phyloP scores from a whole-genome alignment of 805 yeast species.

The Saturnispora galanensis region DNA sequence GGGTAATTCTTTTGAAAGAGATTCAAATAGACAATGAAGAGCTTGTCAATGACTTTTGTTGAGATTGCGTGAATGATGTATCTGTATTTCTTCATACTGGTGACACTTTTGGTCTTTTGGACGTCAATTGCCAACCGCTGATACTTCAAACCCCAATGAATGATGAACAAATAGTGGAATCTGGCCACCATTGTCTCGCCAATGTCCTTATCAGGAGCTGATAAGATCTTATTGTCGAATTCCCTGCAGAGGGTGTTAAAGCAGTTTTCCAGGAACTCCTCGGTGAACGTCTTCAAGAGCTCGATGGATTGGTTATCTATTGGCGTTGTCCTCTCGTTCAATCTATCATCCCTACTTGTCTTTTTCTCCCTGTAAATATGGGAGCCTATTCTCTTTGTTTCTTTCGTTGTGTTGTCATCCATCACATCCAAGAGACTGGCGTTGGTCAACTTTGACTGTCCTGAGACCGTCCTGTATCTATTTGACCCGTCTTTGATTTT shows the following conservation, averaged over 20 bases:
- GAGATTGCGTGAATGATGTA: slow-evolving; percentile 3
- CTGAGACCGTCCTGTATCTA: slow-evolving; percentile 54
- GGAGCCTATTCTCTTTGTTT: slow-evolving; percentile 30
- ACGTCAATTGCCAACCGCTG: slow-evolving; percentile 35
- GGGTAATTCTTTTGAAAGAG: slow-evolving; percentile 36
- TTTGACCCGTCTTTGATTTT: slow-evolving; percentile 54
- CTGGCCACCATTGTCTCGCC: slow-evolving; percentile 11
- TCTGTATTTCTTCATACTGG: slow-evolving; percentile 2
- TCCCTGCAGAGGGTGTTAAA: slow-evolving; percentile 55
- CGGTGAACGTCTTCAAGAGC: slow-evolving; percentile 34
- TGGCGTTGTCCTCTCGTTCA: slow-evolving; percentile 2
- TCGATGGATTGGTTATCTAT: not conserved
- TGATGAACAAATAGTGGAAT: slow-evolving; percentile 47
- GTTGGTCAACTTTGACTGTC: slow-evolving; percentile 40
- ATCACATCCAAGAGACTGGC: slow-evolving; percentile 50
- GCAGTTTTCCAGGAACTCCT: slow-evolving; percentile 60
- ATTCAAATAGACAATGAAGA: slow-evolving; percentile 2
- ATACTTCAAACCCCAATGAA: slow-evolving; percentile 69
- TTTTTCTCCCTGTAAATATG: slow-evolving; percentile 49
- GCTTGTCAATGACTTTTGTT: slow-evolving; percentile 3
- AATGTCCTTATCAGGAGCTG: slow-evolving; percentile 24
- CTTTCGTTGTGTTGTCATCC: slow-evolving; percentile 54
- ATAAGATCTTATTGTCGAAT: slow-evolving; percentile 29
- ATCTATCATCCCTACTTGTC: slow-evolving; percentile 13
- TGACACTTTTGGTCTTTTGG: slow-evolving; percentile 17